Evolutionary conservation across 2,329 filamentous ascomycete species (phyloP).

Genomic region (Exophiala dermatitidis): DNA sequence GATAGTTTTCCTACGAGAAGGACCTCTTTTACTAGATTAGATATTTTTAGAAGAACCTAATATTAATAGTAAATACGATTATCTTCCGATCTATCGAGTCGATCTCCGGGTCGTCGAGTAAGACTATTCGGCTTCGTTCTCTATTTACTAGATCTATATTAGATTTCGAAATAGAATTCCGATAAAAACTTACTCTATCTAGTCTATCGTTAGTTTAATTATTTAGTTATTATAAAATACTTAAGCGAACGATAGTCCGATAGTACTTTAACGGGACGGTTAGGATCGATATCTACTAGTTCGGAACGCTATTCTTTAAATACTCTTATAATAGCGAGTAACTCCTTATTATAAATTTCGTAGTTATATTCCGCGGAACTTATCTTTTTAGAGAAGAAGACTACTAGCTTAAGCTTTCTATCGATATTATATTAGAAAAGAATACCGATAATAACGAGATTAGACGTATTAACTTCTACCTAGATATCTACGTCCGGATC

Average conservation of each 20-base stretch:
- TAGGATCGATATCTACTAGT: constrained; percentile 6
- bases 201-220: constrained; percentile 9
- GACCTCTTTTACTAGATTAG: constrained; percentile 1
- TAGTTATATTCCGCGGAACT: constrained; percentile 15
- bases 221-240: constrained; percentile 16
- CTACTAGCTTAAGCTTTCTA: constrained; percentile 1
- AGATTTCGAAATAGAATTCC: constrained; percentile 14
- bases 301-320: constrained; percentile 18
- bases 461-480: constrained; percentile 14
- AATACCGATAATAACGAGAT: constrained; percentile 2
- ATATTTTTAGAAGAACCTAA: too few relatives aligned
- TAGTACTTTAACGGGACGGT: constrained; percentile 14
- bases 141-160: constrained; percentile 13
- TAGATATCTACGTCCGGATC: too few relatives aligned
- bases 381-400: constrained; percentile 21
- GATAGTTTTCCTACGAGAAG: constrained; percentile 1
- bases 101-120: too few relatives aligned
- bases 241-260: constrained; percentile 17
- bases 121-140: constrained; percentile 16
- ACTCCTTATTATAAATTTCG: constrained; percentile 13
- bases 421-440: constrained; percentile 5
- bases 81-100: too few relatives aligned
- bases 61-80: too few relatives aligned
- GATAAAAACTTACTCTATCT: constrained; percentile 10
- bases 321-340: constrained; percentile 18